Evolutionary conservation across 495 filamentous ascomycete genomes (phyloP).

Genomic region (Aspergillus nanangensis): DNA sequence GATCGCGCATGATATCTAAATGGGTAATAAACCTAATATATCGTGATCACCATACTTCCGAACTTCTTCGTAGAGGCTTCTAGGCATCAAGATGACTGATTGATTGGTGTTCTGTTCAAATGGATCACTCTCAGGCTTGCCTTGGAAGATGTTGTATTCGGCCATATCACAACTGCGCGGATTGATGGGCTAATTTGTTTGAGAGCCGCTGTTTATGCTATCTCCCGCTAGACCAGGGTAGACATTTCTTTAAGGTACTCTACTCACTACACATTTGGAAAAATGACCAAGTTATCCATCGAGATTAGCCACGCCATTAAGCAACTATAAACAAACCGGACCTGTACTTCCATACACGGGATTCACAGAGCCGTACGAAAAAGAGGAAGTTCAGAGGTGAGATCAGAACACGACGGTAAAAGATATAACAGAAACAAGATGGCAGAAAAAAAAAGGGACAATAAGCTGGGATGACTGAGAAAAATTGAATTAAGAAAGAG

Average conservation of each 20-base stretch:
- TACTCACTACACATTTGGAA: too few relatives aligned
- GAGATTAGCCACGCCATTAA: conserved; percentile 7
- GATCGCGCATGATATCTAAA: conserved; percentile 25
- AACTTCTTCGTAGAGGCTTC: neutral
- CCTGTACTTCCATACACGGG: conserved; percentile 12
- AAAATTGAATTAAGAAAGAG: conserved; percentile 4
- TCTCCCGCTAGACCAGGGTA: too few relatives aligned
- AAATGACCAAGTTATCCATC: conserved; percentile 1
- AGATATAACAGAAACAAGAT: conserved; percentile 4
- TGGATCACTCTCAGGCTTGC: too few relatives aligned
- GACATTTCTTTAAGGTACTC: too few relatives aligned
- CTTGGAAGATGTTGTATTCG: too few relatives aligned
- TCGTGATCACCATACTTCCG: conserved; percentile 7
- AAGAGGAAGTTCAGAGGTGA: conserved; percentile 3
- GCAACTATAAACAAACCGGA: conserved; percentile 17
- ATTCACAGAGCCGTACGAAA: conserved; percentile 10
- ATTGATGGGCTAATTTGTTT: too few relatives aligned
- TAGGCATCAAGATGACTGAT: too few relatives aligned
- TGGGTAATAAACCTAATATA: conserved; percentile 15
- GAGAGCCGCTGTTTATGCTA: too few relatives aligned
- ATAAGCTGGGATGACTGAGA: conserved; percentile 5
- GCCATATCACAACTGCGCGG: too few relatives aligned
- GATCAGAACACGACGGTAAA: conserved; percentile 3
- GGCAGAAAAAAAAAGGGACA: conserved; percentile 10
- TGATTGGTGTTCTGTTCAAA: too few relatives aligned